phyloP scores from a whole-genome alignment of 805 yeast species.

The Candida tallmaniae region DNA sequence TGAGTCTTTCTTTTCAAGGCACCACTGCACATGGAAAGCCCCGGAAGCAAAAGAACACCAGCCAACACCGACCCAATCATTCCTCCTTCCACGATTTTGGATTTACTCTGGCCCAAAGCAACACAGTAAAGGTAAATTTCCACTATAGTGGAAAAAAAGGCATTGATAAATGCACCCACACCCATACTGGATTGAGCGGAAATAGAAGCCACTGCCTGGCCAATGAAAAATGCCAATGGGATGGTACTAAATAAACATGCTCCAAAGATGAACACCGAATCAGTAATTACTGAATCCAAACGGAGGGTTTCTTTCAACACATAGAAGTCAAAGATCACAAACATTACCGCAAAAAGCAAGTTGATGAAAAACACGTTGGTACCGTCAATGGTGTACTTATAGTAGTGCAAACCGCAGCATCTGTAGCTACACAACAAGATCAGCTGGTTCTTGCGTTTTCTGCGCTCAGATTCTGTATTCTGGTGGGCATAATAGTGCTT shows the following conservation, averaged over 20 bases:
- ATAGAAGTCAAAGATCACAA: slow-evolving; percentile 77
- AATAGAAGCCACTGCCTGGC: slow-evolving; percentile 99
- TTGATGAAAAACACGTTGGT: slow-evolving; percentile 91
- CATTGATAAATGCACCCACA: slow-evolving; percentile 96
- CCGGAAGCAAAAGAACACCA: slow-evolving; percentile 88
- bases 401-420: slow-evolving; percentile 88
- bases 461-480: slow-evolving; percentile 15
- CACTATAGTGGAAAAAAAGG: slow-evolving; percentile 93
- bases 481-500: slow-evolving; percentile 37
- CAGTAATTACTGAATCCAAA: slow-evolving; percentile 44
- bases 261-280: slow-evolving; percentile 63
- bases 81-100: slow-evolving; percentile 89
- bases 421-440: slow-evolving; percentile 87
- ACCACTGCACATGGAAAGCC: slow-evolving; percentile 96
- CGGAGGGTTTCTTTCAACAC: slow-evolving; percentile 44
- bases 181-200: slow-evolving; percentile 99
- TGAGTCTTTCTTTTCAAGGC: slow-evolving; percentile 91
- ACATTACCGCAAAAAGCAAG: slow-evolving; percentile 69
- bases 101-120: slow-evolving; percentile 81
- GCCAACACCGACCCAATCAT: slow-evolving; percentile 92
- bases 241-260: slow-evolving; percentile 79
- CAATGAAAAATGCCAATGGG: slow-evolving; percentile 94
- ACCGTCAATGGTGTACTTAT: slow-evolving; percentile 94
- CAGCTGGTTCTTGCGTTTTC: slow-evolving; percentile 45
- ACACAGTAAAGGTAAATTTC: slow-evolving; percentile 91